These are phyloP conservation scores for Balamuthia mandrillaris DNA, from an alignment of 208 protist genomes.

Conservation along the genomic window DNA sequence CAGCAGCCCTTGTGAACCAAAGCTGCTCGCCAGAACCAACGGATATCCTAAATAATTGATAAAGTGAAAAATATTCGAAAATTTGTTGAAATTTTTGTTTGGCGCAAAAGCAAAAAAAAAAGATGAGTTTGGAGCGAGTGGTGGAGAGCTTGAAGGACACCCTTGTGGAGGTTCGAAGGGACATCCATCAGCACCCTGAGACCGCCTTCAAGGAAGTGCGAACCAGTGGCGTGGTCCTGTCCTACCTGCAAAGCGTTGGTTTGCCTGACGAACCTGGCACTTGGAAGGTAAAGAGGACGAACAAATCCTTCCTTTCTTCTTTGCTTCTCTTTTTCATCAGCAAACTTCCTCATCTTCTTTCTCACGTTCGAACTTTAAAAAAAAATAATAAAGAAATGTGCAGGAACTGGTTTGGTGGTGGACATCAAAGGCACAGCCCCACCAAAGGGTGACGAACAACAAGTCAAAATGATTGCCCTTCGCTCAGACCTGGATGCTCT, in stretches of 20 bases:
- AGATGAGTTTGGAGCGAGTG: no score
- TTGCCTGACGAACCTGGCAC: slow-evolving; percentile 1
- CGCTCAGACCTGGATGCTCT: slow-evolving; percentile 53
- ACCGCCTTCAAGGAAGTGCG: slow-evolving; percentile 37
- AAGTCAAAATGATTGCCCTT: slow-evolving; percentile 38
- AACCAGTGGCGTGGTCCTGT: neutral
- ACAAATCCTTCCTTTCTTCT: neutral
- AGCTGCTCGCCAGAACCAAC: no score
- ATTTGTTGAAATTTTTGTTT: no score
- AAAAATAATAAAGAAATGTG: neutral
- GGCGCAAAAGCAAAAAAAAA: no score
- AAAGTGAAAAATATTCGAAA: no score
- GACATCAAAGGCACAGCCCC: slow-evolving; percentile 38
- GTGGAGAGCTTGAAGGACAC: no score
- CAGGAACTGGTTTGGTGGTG: slow-evolving; percentile 14
- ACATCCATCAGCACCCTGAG: slow-evolving; percentile 46
- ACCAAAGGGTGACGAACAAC: neutral
- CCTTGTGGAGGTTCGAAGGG: neutral
- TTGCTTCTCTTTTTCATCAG: neutral
- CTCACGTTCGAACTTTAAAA: neutral
- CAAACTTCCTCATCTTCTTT: neutral
- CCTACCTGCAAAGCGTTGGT: neutral
- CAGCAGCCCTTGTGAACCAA: no score
- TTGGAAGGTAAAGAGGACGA: neutral
- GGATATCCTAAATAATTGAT: no score